These are phyloP conservation scores for Lasiosphaeris hirsuta DNA, from an alignment of 495 filamentous ascomycete species.

Conservation along the genomic window DNA sequence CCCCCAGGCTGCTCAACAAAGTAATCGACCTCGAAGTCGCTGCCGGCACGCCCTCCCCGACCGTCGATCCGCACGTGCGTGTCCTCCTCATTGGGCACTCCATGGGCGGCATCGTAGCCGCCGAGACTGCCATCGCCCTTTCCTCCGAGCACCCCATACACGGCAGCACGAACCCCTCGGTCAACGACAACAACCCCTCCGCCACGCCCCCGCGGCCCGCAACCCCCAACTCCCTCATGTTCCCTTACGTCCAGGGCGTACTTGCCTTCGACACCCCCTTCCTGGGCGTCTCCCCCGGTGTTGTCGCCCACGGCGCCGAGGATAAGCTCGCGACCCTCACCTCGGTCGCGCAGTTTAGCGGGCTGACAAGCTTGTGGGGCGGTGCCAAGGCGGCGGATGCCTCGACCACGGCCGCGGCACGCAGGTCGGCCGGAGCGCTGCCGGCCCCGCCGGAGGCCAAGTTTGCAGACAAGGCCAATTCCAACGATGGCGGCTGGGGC, in stretches of 20 bases:
- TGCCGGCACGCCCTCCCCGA: conserved; percentile 77
- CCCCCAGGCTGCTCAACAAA: conserved; percentile 72
- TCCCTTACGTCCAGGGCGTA: conserved; percentile 75
- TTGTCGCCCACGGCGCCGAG: conserved; percentile 86
- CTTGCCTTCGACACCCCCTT: conserved; percentile 96
- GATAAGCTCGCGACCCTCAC: conserved; percentile 73
- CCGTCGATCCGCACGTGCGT: conserved; percentile 81
- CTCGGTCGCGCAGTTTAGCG: conserved; percentile 61
- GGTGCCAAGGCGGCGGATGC: conserved; percentile 35
- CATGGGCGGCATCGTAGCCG: conserved; percentile 97
- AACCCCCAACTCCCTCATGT: conserved; percentile 51
- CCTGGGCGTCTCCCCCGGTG: conserved; percentile 82
- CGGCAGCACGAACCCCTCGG: conserved; percentile 21
- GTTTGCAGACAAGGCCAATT: conserved; percentile 25
- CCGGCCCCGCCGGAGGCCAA: conserved; percentile 26
- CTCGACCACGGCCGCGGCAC: conserved; percentile 19
- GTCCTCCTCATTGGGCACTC: conserved; percentile 85
- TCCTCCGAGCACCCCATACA: conserved; percentile 64
- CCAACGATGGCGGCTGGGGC: conserved; percentile 47
- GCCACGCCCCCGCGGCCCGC: conserved; percentile 27
- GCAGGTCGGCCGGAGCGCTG: conserved; percentile 25
- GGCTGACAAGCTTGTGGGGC: conserved; percentile 60
- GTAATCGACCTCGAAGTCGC: conserved; percentile 93
- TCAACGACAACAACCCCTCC: conserved; percentile 27
- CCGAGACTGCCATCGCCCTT: conserved; percentile 73